A percentile compares a stretch with the other conserved stretches of the same genome.
Evolutionary conservation across 1,139 yeast species (phyloP).

Genomic region (Geotrichum siamense): DNA sequence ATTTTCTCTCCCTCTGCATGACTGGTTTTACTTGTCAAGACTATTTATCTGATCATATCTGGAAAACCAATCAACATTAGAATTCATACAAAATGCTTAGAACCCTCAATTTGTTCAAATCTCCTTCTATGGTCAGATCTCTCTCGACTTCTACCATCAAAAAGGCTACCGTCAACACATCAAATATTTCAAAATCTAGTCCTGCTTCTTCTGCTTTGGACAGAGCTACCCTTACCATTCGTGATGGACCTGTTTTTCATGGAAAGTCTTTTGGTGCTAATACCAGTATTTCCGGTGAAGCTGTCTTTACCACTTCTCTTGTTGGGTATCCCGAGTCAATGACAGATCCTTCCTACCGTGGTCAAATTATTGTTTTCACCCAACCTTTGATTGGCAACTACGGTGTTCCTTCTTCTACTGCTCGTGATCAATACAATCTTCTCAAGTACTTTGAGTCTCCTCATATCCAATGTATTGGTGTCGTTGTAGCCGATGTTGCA

Average conservation of each 20-base stretch:
- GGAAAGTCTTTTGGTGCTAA: constrained; percentile 95
- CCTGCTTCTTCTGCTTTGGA: constrained; percentile 38
- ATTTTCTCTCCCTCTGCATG: constrained; percentile 4
- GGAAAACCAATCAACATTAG: constrained; percentile 16
- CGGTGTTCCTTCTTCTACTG: constrained; percentile 86
- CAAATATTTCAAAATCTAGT: constrained; percentile 31
- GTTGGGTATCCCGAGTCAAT: constrained; percentile 98
- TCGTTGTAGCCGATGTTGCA: constrained; percentile 93
- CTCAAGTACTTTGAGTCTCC: constrained; percentile 90
- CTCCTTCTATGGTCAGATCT: constrained; percentile 9
- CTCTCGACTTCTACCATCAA: constrained; percentile 22
- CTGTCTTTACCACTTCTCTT: constrained; percentile 92
- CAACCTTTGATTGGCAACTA: constrained; percentile 96
- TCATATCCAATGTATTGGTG: constrained; percentile 85
- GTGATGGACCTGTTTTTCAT: constrained; percentile 88
- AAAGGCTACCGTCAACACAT: constrained; percentile 41
- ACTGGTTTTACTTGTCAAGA: constrained; percentile 16
- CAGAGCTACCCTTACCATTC: constrained; percentile 83
- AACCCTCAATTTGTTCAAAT: constrained; percentile 2
- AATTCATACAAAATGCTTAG: constrained; percentile 13
- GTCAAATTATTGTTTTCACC: constrained; percentile 92
- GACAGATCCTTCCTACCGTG: constrained; percentile 97
- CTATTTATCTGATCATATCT: constrained; percentile 17
- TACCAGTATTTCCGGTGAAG: constrained; percentile 88
- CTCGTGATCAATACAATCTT: constrained; percentile 73